phyloP scores from a whole-genome alignment of 2,329 filamentous ascomycete species.

The Sporothrix humicola region DNA sequence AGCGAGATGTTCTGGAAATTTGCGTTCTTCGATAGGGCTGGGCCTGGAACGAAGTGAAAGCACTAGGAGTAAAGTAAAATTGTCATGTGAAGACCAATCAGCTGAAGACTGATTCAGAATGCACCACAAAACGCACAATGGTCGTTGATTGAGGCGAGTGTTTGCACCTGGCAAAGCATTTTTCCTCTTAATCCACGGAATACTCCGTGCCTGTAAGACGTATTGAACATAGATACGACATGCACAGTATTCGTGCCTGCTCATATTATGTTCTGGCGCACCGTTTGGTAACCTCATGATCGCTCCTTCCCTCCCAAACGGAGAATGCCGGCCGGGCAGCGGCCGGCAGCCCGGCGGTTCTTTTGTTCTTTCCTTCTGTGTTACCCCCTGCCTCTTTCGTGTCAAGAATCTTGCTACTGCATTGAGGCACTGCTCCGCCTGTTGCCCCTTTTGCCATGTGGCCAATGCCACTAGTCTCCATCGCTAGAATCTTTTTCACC shows the following conservation, averaged over 20 bases:
- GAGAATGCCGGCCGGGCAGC: not conserved
- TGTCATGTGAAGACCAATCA: constrained; percentile 12
- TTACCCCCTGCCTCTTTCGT: not conserved
- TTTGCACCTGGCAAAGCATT: not conserved
- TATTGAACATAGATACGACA: no score
- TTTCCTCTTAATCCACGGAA: not conserved
- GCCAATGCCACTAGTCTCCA: constrained; percentile 19
- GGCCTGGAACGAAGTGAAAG: not conserved
- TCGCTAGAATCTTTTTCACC: no score
- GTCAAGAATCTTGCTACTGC: not conserved
- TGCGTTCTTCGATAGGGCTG: constrained; percentile 18
- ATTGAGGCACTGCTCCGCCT: constrained; percentile 10
- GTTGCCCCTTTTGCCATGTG: constrained; percentile 24
- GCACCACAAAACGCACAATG: not conserved
- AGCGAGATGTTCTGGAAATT: constrained; percentile 12
- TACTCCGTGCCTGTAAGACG: not conserved
- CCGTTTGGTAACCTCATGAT: not conserved
- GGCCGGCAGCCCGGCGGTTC: constrained; percentile 17
- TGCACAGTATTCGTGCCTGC: not conserved
- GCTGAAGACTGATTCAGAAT: not conserved
- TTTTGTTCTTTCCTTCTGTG: not conserved
- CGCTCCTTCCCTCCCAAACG: not conserved
- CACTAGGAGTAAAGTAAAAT: not conserved
- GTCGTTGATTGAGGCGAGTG: constrained; percentile 8
- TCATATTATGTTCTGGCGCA: no score